Evolutionary conservation across 2,329 filamentous ascomycete genomes (phyloP).

Genomic region (Hypoxylon sp.): DNA sequence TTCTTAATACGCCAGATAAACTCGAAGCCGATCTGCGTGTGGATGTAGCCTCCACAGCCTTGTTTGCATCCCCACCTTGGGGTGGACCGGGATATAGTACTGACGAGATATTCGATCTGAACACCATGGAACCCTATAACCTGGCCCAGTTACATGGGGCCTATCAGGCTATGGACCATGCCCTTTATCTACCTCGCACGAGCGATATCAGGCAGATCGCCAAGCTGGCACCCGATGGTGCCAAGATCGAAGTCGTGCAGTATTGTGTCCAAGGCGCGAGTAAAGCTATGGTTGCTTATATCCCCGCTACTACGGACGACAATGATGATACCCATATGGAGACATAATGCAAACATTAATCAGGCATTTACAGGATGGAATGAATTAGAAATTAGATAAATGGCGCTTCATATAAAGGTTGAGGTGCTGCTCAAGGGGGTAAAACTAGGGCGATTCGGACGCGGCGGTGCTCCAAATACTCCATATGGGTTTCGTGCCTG

Average conservation of each 20-base stretch:
- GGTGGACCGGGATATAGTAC: constrained; percentile 65
- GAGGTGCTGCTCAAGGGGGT: constrained; percentile 17
- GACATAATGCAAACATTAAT: no score
- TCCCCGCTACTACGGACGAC: constrained; percentile 50
- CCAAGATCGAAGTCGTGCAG: constrained; percentile 79
- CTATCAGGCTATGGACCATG: constrained; percentile 68
- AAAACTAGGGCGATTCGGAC: constrained; percentile 3
- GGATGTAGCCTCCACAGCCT: constrained; percentile 53
- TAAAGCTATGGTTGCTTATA: constrained; percentile 77
- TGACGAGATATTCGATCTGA: constrained; percentile 80
- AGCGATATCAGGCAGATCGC: constrained; percentile 85
- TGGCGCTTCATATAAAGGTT: constrained; percentile 18
- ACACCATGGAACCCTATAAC: constrained; percentile 88
- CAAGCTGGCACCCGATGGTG: constrained; percentile 54
- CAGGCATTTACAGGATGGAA: constrained; percentile 2
- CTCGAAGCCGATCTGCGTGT: constrained; percentile 49
- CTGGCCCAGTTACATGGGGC: constrained; percentile 68
- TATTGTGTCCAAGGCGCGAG: constrained; percentile 92
- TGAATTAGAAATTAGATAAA: constrained; percentile 7
- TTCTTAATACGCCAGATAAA: constrained; percentile 48
- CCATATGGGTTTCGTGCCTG: no score
- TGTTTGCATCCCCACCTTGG: constrained; percentile 70
- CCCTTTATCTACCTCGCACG: constrained; percentile 85
- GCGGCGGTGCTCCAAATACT: no score
- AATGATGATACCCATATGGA: constrained; percentile 21